phyloP scores from a whole-genome alignment of 108 stramenopile species.

The Bacterosira constricta region DNA sequence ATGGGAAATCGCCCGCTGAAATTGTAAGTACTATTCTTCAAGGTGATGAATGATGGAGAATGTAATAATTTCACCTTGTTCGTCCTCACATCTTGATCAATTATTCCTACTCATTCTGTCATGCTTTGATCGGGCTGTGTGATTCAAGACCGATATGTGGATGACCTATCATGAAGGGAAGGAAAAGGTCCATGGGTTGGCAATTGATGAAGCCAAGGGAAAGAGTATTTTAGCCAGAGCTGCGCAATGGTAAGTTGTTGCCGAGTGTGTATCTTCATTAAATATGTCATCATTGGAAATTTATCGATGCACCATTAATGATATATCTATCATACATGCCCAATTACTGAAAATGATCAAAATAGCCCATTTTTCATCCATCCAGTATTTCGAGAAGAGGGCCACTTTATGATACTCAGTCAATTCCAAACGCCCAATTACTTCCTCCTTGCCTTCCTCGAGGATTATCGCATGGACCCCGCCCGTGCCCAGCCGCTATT shows the following conservation, averaged over 20 bases:
- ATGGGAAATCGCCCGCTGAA: slow-evolving; percentile 62
- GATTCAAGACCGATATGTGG: slow-evolving; percentile 66
- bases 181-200: slow-evolving; percentile 54
- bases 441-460: slow-evolving; percentile 80
- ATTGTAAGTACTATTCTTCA: slow-evolving; percentile 37
- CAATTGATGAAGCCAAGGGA: slow-evolving; percentile 48
- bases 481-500: slow-evolving; percentile 73
- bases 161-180: slow-evolving; percentile 77
- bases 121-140: background rate
- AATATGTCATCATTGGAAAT: background rate
- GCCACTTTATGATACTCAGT: slow-evolving; percentile 81
- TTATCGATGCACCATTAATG: background rate
- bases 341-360: background rate
- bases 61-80: background rate
- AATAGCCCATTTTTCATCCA: slow-evolving; percentile 85
- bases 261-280: background rate
- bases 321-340: background rate
- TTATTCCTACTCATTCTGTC: background rate
- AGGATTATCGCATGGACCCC: slow-evolving; percentile 90
- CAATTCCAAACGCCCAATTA: slow-evolving; percentile 79
- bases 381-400: slow-evolving; percentile 82
- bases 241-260: slow-evolving; percentile 43
- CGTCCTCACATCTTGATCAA: background rate
- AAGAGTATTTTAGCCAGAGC: slow-evolving; percentile 56
- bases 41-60: no score